Percentiles rank a stretch among this genome's conserved stretches.
These are phyloP conservation scores for Picea engelmannii DNA, from an alignment of 83 land plant species.

Conservation along the genomic window DNA sequence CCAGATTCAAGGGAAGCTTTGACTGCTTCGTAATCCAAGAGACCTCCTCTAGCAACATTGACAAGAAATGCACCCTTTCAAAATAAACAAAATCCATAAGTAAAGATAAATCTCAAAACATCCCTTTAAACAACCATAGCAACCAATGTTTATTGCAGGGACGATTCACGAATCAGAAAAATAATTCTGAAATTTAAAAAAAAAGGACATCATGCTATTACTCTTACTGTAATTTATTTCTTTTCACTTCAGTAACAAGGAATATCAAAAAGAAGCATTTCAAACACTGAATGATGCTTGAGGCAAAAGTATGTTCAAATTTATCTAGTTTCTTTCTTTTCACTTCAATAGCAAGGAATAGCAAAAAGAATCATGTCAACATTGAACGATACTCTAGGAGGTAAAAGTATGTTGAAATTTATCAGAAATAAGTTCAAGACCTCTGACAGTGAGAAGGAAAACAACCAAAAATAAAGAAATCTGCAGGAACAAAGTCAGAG, in stretches of 20 bases:
- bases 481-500: background rate
- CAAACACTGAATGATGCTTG: background rate
- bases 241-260: background rate
- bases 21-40: slow-evolving; percentile 81
- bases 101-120: background rate
- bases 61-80: slow-evolving; percentile 78
- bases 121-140: background rate
- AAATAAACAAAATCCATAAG: slow-evolving; percentile 8
- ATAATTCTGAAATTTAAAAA: background rate
- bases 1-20: slow-evolving; percentile 61
- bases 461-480: background rate
- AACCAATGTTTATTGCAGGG: background rate
- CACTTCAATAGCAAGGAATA: background rate
- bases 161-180: no score
- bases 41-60: slow-evolving; percentile 92
- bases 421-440: background rate
- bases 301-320: background rate
- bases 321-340: background rate
- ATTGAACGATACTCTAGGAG: background rate
- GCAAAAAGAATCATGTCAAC: background rate
- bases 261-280: background rate
- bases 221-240: background rate
- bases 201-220: background rate
- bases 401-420: background rate
- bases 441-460: background rate